Conservation (phyloP, 306 rosid genomes). For the Cicer chorassanicum region DNA sequence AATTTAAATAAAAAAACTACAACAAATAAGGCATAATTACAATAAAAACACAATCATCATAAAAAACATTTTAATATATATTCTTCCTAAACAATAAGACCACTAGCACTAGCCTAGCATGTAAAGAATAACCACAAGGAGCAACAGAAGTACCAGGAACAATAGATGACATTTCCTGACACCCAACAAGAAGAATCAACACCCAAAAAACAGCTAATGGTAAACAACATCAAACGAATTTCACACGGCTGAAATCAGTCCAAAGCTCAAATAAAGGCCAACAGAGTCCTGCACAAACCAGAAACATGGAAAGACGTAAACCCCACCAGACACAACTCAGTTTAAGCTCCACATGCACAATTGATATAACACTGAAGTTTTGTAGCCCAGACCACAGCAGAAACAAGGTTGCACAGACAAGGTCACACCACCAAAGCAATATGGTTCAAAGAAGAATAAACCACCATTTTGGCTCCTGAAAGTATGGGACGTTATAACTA, state of each 20-base stretch:
- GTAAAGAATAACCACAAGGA: constrained; percentile 18
- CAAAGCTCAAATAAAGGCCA: neutral
- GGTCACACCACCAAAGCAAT: neutral
- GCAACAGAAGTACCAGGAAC: neutral
- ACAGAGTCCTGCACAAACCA: constrained; percentile 15
- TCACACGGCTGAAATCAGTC: constrained; percentile 1
- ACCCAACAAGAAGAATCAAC: constrained; percentile 19
- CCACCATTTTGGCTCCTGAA: neutral
- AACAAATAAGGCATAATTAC: neutral
- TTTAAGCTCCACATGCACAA: constrained; percentile 13
- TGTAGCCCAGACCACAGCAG: constrained; percentile 23
- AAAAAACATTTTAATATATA: neutral
- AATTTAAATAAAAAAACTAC: neutral
- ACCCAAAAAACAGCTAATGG: constrained; percentile 19
- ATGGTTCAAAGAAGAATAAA: neutral
- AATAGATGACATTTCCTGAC: constrained; percentile 11
- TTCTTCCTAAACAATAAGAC: neutral
- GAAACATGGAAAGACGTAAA: constrained; percentile 29
- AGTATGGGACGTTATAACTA: neutral
- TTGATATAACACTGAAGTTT: neutral
- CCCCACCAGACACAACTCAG: constrained; percentile 21
- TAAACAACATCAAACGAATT: neutral
- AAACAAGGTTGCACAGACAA: neutral
- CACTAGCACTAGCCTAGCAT: constrained; percentile 10
- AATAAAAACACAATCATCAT: neutral